Base-by-base conservation (phyloP, 345 rosid genomes). In the Leavenworthia alabamica region DNA sequence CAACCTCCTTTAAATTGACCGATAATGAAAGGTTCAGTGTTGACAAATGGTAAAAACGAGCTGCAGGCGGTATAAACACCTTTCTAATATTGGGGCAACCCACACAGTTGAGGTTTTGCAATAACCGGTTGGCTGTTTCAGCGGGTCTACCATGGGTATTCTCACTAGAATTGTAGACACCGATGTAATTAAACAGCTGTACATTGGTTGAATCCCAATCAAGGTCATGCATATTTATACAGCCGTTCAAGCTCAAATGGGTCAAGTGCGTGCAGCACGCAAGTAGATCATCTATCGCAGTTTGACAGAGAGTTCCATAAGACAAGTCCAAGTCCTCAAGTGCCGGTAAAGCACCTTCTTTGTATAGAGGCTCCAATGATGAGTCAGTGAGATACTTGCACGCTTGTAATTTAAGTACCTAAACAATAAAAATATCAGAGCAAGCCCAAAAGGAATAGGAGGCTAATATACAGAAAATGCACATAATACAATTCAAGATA, bases 261-360 rank as follows among this genome's bases (percentile, higher is more conserved):
- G 95, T 93, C 62, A 93, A 85, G 68, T 86, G 92, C 8, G 90
- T 88, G 78, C 97, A 89, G 73, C 73, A 83, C 19, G 92, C 82
- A 78, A 93, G 97, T 71, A 93, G 90, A 77, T 90, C 90, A 80
- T 87, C 97, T 59, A 93, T 87, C 57, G 99, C 95, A 33, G 90
- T 82, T 73, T 84, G 95, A 67, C 92, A 81, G 15, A 93, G 84
- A 56, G 97, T 79, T 56, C 97, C 95, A 74, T 93, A 90, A 13
- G 99, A 93, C 74, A 93, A 74, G 76, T 93, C 99, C 76, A 93
- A 75, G 67, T 87, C 97, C 70, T 75, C 79, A 47, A 93, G 96
- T 17, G 80, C 77, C 43, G 82, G 87, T 59, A 93, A 73, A 68
- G 97, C 96, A 54, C 86, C 83, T 65, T 77, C 76, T 77, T 83